These are phyloP conservation scores for Acanthamoeba divionensis DNA, from an alignment of 208 protist genomes.

Conservation along the genomic window DNA sequence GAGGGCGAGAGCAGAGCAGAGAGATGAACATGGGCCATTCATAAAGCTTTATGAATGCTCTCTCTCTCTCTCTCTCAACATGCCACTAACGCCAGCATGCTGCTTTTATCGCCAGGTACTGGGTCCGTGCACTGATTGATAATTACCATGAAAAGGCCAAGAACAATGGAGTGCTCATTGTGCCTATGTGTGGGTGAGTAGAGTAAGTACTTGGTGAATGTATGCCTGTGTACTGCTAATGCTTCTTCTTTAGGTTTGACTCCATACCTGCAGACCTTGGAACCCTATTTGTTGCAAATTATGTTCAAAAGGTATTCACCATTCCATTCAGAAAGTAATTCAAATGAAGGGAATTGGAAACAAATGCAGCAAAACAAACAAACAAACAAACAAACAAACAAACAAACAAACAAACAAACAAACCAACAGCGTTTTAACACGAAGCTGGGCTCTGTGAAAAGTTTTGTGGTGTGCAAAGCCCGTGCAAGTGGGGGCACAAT, in stretches of 20 bases:
- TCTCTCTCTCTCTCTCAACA: too few relatives aligned
- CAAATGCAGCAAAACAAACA: too few relatives aligned
- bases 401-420: too few relatives aligned
- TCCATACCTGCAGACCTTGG: conserved; percentile 66
- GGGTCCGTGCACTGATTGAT: conserved; percentile 66
- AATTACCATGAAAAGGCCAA: conserved; percentile 54
- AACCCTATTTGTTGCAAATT: neutral
- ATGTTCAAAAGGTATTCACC: neutral
- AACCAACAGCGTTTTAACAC: too few relatives aligned
- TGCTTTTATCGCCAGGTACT: neutral
- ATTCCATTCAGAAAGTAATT: too few relatives aligned
- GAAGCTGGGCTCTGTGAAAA: neutral
- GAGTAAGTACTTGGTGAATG: neutral
- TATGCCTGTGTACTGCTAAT: neutral
- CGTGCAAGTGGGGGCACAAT: neutral
- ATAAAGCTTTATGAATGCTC: too few relatives aligned
- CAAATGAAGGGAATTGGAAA: too few relatives aligned
- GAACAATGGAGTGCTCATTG: conserved; percentile 62
- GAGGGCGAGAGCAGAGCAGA: too few relatives aligned
- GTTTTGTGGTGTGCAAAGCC: neutral
- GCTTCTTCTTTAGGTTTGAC: conserved; percentile 49
- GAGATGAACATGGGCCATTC: too few relatives aligned
- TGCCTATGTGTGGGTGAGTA: conserved; percentile 58
- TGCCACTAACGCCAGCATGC: neutral
- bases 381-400: too few relatives aligned